Evolutionary conservation across 352 stramenopile genomes (phyloP).

Genomic region (Phytophthora chlamydospora): DNA sequence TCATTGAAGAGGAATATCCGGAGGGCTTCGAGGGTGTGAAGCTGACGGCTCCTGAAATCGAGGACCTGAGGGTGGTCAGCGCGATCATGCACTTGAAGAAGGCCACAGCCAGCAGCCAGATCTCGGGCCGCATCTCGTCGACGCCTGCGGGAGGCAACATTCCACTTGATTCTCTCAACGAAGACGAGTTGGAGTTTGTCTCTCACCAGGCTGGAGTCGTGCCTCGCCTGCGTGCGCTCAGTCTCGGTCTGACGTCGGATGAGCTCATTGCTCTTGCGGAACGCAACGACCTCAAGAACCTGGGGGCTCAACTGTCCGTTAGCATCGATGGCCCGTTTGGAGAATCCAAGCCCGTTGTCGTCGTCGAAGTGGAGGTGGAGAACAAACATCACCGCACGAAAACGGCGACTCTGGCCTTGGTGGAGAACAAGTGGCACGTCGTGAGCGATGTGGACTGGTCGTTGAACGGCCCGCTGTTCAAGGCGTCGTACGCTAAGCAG

Average conservation of each 20-base stretch:
- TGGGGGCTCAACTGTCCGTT: constrained; percentile 56
- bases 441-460: constrained; percentile 63
- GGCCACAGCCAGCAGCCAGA: constrained; percentile 34
- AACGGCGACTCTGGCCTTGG: constrained; percentile 41
- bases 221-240: constrained; percentile 47
- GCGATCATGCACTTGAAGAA: constrained; percentile 78
- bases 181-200: constrained; percentile 50
- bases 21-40: constrained; percentile 92
- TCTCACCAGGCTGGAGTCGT: constrained; percentile 37
- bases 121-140: constrained; percentile 38
- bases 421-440: constrained; percentile 57
- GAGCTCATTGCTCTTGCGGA: constrained; percentile 53
- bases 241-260: constrained; percentile 30
- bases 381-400: constrained; percentile 43
- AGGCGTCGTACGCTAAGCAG: constrained; percentile 46
- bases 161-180: constrained; percentile 29
- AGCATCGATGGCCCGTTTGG: constrained; percentile 67
- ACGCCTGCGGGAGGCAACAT: constrained; percentile 4
- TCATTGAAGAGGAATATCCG: constrained; percentile 96
- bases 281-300: constrained; percentile 42
- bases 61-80: constrained; percentile 78
- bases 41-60: constrained; percentile 59
- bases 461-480: constrained; percentile 66
- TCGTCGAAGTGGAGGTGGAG: constrained; percentile 59
- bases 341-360: constrained; percentile 42